Evolutionary conservation across 2,329 filamentous ascomycete genomes (phyloP).

Genomic region (Cladosporium sp.): DNA sequence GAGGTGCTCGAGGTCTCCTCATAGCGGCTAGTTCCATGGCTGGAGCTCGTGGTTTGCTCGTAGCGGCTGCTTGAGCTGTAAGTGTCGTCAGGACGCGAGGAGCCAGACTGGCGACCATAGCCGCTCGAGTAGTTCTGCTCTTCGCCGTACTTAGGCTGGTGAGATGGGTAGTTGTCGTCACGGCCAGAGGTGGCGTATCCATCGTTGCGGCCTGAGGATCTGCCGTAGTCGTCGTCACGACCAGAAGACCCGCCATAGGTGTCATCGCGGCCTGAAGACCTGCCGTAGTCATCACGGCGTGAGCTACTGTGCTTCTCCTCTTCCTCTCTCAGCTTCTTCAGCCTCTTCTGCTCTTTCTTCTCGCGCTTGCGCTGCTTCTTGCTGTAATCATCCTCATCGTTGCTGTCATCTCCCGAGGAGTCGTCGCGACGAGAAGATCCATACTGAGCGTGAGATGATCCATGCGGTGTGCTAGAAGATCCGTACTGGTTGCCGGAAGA

Average conservation of each 20-base stretch:
- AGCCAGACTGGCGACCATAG: constrained; percentile 19
- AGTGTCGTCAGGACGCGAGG: constrained; percentile 2
- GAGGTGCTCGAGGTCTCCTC: neutral
- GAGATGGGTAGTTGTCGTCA: constrained; percentile 15
- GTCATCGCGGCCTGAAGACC: constrained; percentile 12
- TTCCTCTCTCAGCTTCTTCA: constrained; percentile 23
- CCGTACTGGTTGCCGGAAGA: constrained; percentile 19
- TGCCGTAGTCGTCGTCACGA: constrained; percentile 2
- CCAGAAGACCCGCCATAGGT: constrained; percentile 4
- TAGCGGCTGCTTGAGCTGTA: constrained; percentile 19
- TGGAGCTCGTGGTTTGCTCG: constrained; percentile 13
- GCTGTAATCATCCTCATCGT: constrained; percentile 35
- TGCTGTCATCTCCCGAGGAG: constrained; percentile 26
- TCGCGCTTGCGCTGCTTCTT: constrained; percentile 39
- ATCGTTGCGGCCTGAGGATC: constrained; percentile 13
- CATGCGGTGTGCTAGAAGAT: constrained; percentile 7
- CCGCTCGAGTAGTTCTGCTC: constrained; percentile 16
- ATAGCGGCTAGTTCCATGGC: constrained; percentile 4
- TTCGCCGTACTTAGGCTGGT: constrained; percentile 15
- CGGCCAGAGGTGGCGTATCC: constrained; percentile 5
- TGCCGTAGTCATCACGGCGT: constrained; percentile 8
- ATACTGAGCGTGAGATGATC: neutral
- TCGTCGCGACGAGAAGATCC: constrained; percentile 7
- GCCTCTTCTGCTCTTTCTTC: constrained; percentile 35
- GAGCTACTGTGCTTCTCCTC: constrained; percentile 16